Evolutionary conservation across 495 filamentous ascomycete genomes (phyloP).

Genomic region (Lasiosphaeria hispida): DNA sequence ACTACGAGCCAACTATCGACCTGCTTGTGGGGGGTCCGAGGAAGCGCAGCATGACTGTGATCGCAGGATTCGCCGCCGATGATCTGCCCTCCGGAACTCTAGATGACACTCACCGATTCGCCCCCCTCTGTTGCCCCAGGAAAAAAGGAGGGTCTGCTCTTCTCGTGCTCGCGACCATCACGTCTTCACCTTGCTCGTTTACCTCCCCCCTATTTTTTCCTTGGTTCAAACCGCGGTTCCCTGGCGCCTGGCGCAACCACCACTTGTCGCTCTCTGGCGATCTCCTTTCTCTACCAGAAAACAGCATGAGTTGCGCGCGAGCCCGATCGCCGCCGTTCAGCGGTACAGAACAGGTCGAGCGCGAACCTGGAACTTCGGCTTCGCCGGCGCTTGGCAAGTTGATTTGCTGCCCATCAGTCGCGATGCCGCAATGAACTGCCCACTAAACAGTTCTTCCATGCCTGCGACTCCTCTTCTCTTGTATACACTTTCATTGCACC

Average conservation of each 20-base stretch:
- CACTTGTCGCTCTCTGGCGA: background rate
- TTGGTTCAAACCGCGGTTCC: background rate
- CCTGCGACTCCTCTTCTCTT: background rate
- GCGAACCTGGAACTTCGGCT: constrained; percentile 17
- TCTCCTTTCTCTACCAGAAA: background rate
- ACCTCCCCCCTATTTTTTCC: background rate
- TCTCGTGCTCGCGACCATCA: background rate
- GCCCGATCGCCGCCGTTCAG: constrained; percentile 5
- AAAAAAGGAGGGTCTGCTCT: background rate
- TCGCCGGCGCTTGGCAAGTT: constrained; percentile 8
- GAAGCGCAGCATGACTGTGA: constrained; percentile 15
- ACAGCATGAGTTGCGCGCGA: background rate
- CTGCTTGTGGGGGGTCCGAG: too few relatives aligned
- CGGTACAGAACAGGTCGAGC: background rate
- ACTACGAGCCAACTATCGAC: background rate
- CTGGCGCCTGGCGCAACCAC: background rate
- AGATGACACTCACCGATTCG: constrained; percentile 23
- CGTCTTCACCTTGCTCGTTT: background rate
- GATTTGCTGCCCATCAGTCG: background rate
- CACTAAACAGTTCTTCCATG: background rate
- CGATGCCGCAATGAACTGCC: constrained; percentile 11
- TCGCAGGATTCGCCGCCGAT: constrained; percentile 18
- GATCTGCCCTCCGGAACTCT: constrained; percentile 25
- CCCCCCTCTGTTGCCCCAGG: background rate
- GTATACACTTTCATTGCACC: too few relatives aligned